Percentiles rank a stretch among this genome's conserved stretches.
Conservation (phyloP, 2,329 filamentous ascomycete genomes). For the Lachnellula cervina region DNA sequence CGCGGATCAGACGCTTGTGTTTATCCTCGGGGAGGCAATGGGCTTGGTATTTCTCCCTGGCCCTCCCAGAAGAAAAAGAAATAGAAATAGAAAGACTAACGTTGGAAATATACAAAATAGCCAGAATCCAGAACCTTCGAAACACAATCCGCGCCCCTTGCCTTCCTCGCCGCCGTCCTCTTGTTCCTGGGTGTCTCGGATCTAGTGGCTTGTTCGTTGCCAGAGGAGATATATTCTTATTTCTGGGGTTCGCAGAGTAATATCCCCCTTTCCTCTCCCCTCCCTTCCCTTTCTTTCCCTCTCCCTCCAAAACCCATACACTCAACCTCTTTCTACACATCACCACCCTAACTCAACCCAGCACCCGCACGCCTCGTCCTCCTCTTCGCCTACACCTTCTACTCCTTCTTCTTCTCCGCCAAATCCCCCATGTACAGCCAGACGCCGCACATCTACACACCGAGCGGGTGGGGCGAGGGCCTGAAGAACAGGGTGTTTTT, state of each 20-base stretch:
- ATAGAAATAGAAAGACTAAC: background rate
- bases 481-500: conserved; percentile 84
- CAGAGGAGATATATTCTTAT: conserved; percentile 59
- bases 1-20: conserved; percentile 75
- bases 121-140: conserved; percentile 64
- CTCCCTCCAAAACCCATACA: conserved; percentile 31
- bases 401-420: conserved; percentile 57
- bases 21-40: conserved; percentile 77
- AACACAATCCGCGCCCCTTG: conserved; percentile 62
- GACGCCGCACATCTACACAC: conserved; percentile 36
- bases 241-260: conserved; percentile 63
- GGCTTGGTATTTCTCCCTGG: conserved; percentile 55
- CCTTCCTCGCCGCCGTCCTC: conserved; percentile 67
- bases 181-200: conserved; percentile 57
- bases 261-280: conserved; percentile 47
- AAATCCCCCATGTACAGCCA: conserved; percentile 44
- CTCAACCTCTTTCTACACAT: background rate
- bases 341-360: conserved; percentile 3
- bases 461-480: conserved; percentile 53
- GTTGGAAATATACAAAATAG: conserved; percentile 35
- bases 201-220: conserved; percentile 60
- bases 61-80: background rate
- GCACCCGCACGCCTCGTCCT: conserved; percentile 62
- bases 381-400: conserved; percentile 56
- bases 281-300: conserved; percentile 38